Conservation (phyloP, 2,329 filamentous ascomycete genomes). For the Apiospora arundinis region DNA sequence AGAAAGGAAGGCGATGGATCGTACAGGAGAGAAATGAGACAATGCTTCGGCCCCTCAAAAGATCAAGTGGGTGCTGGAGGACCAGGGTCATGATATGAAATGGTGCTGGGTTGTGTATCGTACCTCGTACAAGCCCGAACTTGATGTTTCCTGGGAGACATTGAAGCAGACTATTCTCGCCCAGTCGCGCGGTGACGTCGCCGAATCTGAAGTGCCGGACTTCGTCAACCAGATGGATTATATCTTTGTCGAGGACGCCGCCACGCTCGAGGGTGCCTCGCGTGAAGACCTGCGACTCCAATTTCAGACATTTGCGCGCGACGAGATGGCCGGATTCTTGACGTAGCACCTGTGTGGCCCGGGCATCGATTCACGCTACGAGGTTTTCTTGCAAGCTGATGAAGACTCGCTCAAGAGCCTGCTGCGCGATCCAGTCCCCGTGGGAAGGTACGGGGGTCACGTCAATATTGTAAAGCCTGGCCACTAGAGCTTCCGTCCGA, state of each 20-base stretch:
- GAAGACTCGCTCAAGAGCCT: not conserved
- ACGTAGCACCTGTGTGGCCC: not conserved
- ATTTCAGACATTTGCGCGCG: conserved; percentile 26
- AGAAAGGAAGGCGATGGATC: not conserved
- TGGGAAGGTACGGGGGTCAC: not conserved
- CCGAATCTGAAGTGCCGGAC: conserved; percentile 25
- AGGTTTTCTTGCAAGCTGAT: not conserved
- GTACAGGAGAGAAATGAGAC: not conserved
- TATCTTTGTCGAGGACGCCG: conserved; percentile 28
- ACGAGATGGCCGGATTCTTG: not conserved
- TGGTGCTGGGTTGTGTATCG: conserved; percentile 25
- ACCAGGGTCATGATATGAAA: not conserved
- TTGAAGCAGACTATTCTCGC: not conserved
- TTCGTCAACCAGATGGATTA: conserved; percentile 27
- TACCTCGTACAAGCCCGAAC: conserved; percentile 23
- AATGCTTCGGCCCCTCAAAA: not conserved
- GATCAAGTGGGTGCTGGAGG: conserved; percentile 19
- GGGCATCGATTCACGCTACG: not conserved
- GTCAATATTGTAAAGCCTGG: conserved; percentile 6
- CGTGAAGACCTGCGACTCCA: conserved; percentile 24
- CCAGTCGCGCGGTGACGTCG: not conserved
- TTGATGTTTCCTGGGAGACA: conserved; percentile 19
- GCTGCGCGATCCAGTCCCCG: not conserved
- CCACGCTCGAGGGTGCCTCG: conserved; percentile 29
- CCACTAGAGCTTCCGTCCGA: not conserved